Evolutionary conservation across 257 asterid species (phyloP).

Genomic region (Primulina eburnea): DNA sequence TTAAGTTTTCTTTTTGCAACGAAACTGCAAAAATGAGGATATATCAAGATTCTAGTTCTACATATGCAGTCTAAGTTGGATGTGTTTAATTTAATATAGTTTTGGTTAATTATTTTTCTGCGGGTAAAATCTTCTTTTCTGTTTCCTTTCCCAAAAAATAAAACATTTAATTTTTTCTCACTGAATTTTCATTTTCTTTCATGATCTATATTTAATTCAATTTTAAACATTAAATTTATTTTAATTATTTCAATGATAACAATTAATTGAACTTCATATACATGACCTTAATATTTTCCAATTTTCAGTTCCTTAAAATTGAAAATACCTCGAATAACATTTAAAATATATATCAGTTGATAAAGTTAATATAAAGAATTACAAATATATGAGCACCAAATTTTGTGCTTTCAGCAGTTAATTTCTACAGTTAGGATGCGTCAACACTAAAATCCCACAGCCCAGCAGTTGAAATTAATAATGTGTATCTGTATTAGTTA

Average conservation of each 20-base stretch:
- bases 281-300: constrained; percentile 17
- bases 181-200: too few species aligned
- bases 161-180: neutral
- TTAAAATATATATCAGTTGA: constrained; percentile 26
- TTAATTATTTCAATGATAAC: neutral
- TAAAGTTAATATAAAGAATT: constrained; percentile 31
- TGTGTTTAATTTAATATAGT: too few species aligned
- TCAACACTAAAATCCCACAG: constrained; percentile 22
- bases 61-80: neutral
- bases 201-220: too few species aligned
- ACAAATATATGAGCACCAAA: constrained; percentile 15
- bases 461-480: constrained; percentile 20
- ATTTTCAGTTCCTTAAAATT: constrained; percentile 26
- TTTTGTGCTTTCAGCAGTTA: constrained; percentile 6
- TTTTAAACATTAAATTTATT: neutral
- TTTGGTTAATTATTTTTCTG: neutral
- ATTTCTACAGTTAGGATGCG: neutral
- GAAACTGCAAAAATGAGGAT: neutral
- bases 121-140: neutral
- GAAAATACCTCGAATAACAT: constrained; percentile 21
- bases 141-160: neutral
- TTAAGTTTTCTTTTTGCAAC: neutral
- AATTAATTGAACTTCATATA: constrained; percentile 15
- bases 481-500: constrained; percentile 21
- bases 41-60: neutral